Conservation (phyloP, 225 moss, liverwort and hornwort species). For the Takakia lepidozioides region DNA sequence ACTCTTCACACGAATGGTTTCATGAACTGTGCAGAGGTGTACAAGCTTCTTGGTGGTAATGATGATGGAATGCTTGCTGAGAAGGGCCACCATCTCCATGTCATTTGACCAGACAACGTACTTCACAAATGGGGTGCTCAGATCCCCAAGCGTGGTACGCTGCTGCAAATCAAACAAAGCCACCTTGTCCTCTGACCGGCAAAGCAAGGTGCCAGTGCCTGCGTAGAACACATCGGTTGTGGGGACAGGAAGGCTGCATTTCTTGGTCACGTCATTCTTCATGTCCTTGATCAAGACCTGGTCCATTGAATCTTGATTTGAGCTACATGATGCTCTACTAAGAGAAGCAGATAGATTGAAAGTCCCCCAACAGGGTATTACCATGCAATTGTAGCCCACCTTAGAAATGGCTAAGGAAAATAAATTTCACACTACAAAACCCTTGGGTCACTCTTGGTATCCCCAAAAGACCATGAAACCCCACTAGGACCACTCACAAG, state of each 20-base stretch:
- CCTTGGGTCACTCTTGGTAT: no score
- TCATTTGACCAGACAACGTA: constrained; percentile 96
- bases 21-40: constrained; percentile 93
- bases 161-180: constrained; percentile 94
- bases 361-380: no score
- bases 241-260: constrained; percentile 67
- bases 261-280: constrained; percentile 95
- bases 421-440: not conserved
- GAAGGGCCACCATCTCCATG: constrained; percentile 89
- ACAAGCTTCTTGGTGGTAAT: constrained; percentile 91
- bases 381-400: not conserved
- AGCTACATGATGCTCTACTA: no score
- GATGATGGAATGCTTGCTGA: constrained; percentile 95
- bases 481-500: no score
- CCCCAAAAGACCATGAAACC: not conserved
- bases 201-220: constrained; percentile 88
- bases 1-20: constrained; percentile 95
- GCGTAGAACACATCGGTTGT: constrained; percentile 90
- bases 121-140: constrained; percentile 86
- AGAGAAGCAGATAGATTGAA: no score
- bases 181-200: constrained; percentile 93
- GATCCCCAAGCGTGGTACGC: constrained; percentile 78
- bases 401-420: not conserved
- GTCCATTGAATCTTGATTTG: constrained; percentile 6
- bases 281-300: constrained; percentile 92